Conservation (phyloP, 257 asterid genomes). For the Nicotiana obtusifolia region DNA sequence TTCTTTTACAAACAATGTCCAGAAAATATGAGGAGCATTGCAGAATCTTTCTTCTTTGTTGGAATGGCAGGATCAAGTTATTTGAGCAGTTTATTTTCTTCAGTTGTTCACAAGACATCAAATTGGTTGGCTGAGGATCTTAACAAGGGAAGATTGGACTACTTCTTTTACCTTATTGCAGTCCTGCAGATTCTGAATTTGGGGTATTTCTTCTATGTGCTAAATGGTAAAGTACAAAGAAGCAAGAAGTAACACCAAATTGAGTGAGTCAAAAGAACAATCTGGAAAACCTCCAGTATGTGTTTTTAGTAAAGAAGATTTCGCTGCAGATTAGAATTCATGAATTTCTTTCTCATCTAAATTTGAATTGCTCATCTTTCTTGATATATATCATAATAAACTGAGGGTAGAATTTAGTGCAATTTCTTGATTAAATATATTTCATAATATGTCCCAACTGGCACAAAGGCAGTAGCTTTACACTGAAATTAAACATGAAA, state of each 20-base stretch:
- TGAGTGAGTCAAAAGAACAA: not conserved
- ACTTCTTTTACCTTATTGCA: constrained; percentile 20
- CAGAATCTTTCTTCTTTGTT: constrained; percentile 18
- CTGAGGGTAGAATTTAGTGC: too few species aligned
- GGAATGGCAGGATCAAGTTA: constrained; percentile 17
- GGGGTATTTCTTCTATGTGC: constrained; percentile 17
- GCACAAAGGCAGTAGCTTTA: too few species aligned
- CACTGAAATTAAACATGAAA: too few species aligned
- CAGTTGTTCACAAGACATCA: constrained; percentile 18
- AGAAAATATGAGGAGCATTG: constrained; percentile 30
- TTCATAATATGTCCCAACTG: too few species aligned
- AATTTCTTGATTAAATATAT: too few species aligned
- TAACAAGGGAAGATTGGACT: constrained; percentile 17
- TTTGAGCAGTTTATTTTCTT: constrained; percentile 15
- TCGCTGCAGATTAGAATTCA: too few species aligned
- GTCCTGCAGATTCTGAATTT: constrained; percentile 18
- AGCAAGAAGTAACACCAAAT: not conserved
- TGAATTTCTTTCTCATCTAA: too few species aligned
- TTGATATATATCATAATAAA: too few species aligned
- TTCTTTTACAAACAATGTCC: constrained; percentile 26
- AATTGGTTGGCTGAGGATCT: constrained; percentile 32
- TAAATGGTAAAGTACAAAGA: constrained; percentile 26
- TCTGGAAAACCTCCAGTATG: too few species aligned
- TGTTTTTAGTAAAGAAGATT: too few species aligned
- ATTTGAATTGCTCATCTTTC: too few species aligned